Base-by-base conservation (phyloP, 2,329 filamentous ascomycete genomes). In the Trichoderma cornu-damae region DNA sequence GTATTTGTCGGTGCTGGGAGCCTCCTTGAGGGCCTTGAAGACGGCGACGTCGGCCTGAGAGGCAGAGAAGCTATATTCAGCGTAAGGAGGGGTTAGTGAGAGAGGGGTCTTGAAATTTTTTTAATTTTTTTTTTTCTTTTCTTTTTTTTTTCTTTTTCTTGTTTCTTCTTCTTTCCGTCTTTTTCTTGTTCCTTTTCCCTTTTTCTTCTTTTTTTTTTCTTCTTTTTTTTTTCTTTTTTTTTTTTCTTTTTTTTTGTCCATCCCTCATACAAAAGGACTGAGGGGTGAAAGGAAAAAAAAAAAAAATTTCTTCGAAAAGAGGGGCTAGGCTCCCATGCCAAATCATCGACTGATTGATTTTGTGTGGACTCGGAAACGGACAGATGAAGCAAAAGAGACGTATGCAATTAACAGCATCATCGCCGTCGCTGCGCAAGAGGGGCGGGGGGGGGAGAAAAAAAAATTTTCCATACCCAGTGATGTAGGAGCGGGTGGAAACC, bases 31-130 rank as follows among this genome's bases (percentile, higher is more conserved):
- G 70, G 89, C 89, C 85, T 97, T 96, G 89, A 89, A 97, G 79
- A 85, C 85, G 76, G 88, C 89, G 70, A 95, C 93, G 81, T 99
- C 94, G 78, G 94, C 94, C 83, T 99, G 94, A 69, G 90, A 90
- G 69, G 92, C 87, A 64, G 77, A 76, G 72, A 77, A 74, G 63
- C 77, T 84, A 61, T 52, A 40, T 58, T 37, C 46, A 49, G 49
- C 59, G 55, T n/a, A 46, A 28, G 55, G 49, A 43, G 26, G 49
- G 53, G 43, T 55, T 22, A 53, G 30, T 50, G 22, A 49, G 46
- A 49, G 46, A 35, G 59, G 50, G 28, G 50, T 32, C 40, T 12
- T 46, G 42, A 42, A 30, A 30, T 51, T 28, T 40, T 32, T 35
- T 52, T 56, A 47, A 42, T 28, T 50, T 37, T n/a, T 46, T 35